A percentile compares a stretch with the other conserved stretches of the same genome.
Evolutionary conservation across 2,329 filamentous ascomycete genomes (phyloP).

Genomic region (Botrytis cinerea): DNA sequence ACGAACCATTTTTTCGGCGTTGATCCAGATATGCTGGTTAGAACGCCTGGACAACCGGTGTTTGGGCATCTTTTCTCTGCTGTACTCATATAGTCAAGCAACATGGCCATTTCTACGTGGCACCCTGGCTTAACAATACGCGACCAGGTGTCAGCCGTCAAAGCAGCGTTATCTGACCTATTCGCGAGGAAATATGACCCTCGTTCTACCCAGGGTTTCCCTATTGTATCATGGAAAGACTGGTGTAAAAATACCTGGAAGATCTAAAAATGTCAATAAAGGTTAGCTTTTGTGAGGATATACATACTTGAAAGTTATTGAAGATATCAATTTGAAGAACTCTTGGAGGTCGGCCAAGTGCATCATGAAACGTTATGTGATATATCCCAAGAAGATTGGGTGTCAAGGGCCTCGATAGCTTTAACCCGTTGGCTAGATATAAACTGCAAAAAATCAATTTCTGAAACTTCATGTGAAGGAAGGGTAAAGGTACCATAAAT

Average conservation of each 20-base stretch:
- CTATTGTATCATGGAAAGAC: neutral
- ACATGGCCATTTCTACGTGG: neutral
- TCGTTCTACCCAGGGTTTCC: neutral
- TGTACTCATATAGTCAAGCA: neutral
- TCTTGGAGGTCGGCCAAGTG: neutral
- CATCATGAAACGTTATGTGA: conserved; percentile 4
- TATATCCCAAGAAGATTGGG: neutral
- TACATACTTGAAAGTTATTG: neutral
- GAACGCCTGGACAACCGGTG: neutral
- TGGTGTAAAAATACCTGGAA: neutral
- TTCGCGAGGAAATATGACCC: neutral
- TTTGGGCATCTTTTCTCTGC: neutral
- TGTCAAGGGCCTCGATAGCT: neutral
- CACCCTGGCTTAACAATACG: neutral
- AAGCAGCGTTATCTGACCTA: neutral
- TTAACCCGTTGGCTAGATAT: neutral
- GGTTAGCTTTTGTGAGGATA: rapidly evolving
- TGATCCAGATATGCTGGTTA: neutral
- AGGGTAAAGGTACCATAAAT: neutral
- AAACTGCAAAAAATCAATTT: neutral
- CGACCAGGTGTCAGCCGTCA: neutral
- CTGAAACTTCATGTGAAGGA: neutral
- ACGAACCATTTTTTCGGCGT: neutral
- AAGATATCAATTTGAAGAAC: neutral
- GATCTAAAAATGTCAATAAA: neutral